A percentile compares a stretch with the other conserved stretches of the same genome.
Conservation (phyloP, 176 grass and related monocot genomes). For the Oryza nivara region DNA sequence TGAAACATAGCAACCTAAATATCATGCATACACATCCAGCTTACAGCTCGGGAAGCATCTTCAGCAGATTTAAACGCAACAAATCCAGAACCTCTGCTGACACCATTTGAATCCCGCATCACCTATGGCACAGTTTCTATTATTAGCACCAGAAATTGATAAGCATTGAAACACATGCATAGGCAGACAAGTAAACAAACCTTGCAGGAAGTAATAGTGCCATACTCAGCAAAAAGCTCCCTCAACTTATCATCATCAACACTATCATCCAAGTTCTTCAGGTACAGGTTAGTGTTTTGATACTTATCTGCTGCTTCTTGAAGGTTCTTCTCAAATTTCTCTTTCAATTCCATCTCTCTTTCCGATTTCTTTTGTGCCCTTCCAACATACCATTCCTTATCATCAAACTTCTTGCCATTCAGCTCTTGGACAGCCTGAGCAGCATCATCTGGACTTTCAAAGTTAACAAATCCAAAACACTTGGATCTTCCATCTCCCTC, state of each 20-base stretch:
- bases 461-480: constrained; percentile 99
- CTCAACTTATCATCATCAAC: constrained; percentile 83
- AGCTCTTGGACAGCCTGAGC: constrained; percentile 77
- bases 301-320: constrained; percentile 63
- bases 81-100: constrained; percentile 93
- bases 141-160: constrained; percentile 23
- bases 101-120: constrained; percentile 81
- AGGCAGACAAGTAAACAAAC: constrained; percentile 37
- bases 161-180: constrained; percentile 1
- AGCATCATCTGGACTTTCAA: constrained; percentile 79
- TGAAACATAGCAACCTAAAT: background rate
- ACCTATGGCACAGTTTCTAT: constrained; percentile 55
- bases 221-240: constrained; percentile 76
- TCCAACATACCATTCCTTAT: constrained; percentile 96
- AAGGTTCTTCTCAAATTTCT: constrained; percentile 83
- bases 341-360: constrained; percentile 86
- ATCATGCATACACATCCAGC: constrained; percentile 14
- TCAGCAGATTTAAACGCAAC: constrained; percentile 84
- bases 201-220: constrained; percentile 89
- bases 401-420: constrained; percentile 81
- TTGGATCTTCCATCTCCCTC: constrained; percentile 89
- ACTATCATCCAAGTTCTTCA: constrained; percentile 95
- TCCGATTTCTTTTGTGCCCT: constrained; percentile 95
- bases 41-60: constrained; percentile 83
- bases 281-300: constrained; percentile 81